Conservation (phyloP, 768 basidiomycete species). For the Crepidotus variabilis region DNA sequence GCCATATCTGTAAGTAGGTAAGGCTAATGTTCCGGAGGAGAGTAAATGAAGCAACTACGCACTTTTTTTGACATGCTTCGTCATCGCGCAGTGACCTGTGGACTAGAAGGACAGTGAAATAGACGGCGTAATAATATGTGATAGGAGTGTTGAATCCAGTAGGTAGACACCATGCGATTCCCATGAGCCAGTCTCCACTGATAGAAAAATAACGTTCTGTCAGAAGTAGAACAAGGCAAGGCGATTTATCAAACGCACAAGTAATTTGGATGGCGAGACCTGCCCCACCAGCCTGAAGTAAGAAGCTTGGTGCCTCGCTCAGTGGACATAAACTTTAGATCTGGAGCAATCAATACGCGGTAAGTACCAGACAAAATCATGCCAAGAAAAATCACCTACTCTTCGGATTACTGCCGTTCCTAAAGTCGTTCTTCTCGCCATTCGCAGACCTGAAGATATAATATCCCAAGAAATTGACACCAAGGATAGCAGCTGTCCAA, state of each 20-base stretch:
- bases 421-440: slow-evolving; percentile 93
- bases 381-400: slow-evolving; percentile 43
- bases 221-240: neutral
- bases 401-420: slow-evolving; percentile 92
- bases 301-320: slow-evolving; percentile 88
- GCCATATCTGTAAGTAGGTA: slow-evolving; percentile 63
- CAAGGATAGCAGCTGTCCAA: slow-evolving; percentile 53
- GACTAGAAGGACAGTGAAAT: slow-evolving; percentile 85
- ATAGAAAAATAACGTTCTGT: neutral
- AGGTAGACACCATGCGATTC: slow-evolving; percentile 88
- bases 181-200: slow-evolving; percentile 87
- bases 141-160: slow-evolving; percentile 90
- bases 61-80: slow-evolving; percentile 88
- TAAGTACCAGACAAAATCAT: neutral
- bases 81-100: slow-evolving; percentile 92
- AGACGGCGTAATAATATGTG: slow-evolving; percentile 91
- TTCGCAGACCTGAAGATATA: slow-evolving; percentile 90
- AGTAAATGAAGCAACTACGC: slow-evolving; percentile 19
- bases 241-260: slow-evolving; percentile 39
- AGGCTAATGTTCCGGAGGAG: neutral
- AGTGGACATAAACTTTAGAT: slow-evolving; percentile 78
- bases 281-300: slow-evolving; percentile 97
- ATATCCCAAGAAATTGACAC: slow-evolving; percentile 70
- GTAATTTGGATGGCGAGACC: slow-evolving; percentile 91
- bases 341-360: slow-evolving; percentile 31